Conservation (phyloP, 495 filamentous ascomycete species). For the Penicillium mononematosum region DNA sequence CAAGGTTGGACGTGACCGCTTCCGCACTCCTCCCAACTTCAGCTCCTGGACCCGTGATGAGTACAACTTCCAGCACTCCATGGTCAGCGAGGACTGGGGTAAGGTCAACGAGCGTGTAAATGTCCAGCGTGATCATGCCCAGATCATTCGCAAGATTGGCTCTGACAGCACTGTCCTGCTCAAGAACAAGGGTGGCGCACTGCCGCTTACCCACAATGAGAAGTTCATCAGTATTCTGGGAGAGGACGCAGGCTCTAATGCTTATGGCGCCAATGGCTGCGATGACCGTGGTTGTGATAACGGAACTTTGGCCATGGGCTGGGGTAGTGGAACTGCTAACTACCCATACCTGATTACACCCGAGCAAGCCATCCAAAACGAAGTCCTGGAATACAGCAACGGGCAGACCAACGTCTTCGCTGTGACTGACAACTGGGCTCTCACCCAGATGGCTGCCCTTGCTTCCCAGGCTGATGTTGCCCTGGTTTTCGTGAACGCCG, state of each 20-base stretch:
- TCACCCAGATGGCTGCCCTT: conserved; percentile 55
- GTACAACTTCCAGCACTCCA: conserved; percentile 64
- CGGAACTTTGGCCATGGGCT: conserved; percentile 90
- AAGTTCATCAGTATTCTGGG: conserved; percentile 80
- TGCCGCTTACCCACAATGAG: conserved; percentile 75
- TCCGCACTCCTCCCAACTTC: conserved; percentile 73
- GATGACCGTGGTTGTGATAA: conserved; percentile 77
- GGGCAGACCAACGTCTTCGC: conserved; percentile 58
- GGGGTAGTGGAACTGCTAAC: conserved; percentile 86
- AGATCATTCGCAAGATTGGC: conserved; percentile 70
- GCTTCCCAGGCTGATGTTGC: conserved; percentile 68
- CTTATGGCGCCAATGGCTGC: conserved; percentile 82
- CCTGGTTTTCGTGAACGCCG: conserved; percentile 86
- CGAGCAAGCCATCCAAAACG: conserved; percentile 76
- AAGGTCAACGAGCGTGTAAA: conserved; percentile 84
- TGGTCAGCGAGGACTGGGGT: conserved; percentile 56
- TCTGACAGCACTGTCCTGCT: conserved; percentile 79
- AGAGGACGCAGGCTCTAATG: conserved; percentile 76
- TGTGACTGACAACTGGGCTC: conserved; percentile 74
- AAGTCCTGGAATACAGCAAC: conserved; percentile 53
- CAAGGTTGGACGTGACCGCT: conserved; percentile 72
- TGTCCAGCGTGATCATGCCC: conserved; percentile 72
- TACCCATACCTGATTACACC: conserved; percentile 93
- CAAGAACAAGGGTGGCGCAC: conserved; percentile 74
- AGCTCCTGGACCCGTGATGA: conserved; percentile 81